Percentiles rank a stretch among this genome's conserved stretches.
Evolutionary conservation across 768 basidiomycete genomes (phyloP).

Genomic region (Scleroderma bovista): DNA sequence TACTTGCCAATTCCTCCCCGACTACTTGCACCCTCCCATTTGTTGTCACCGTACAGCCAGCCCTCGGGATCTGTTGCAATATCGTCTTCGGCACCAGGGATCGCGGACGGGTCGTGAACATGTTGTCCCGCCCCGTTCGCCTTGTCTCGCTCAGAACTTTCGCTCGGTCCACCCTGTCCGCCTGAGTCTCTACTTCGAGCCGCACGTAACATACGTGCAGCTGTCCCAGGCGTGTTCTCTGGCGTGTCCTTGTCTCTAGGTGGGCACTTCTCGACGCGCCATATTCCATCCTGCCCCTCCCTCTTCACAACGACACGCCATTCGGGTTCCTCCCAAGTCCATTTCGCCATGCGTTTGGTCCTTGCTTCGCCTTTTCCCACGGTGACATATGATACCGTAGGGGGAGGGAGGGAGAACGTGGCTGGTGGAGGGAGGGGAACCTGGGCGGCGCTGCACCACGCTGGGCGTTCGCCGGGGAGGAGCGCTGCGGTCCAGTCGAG

Average conservation of each 20-base stretch:
- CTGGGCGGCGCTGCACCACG: constrained; percentile 67
- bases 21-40: constrained; percentile 76
- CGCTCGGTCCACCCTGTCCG: constrained; percentile 9
- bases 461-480: constrained; percentile 83
- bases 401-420: constrained; percentile 60
- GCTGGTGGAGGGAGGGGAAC: constrained; percentile 63
- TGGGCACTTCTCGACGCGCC: constrained; percentile 57
- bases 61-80: constrained; percentile 76
- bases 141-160: constrained; percentile 20
- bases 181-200: constrained; percentile 40
- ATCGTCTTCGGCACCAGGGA: constrained; percentile 41
- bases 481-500: constrained; percentile 94
- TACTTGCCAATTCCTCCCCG: constrained; percentile 91
- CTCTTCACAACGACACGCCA: constrained; percentile 71
- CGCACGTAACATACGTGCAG: constrained; percentile 47
- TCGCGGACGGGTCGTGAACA: constrained; percentile 23
- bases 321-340: constrained; percentile 90
- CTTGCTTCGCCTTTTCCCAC: constrained; percentile 38
- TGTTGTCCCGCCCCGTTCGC: constrained; percentile 18
- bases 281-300: constrained; percentile 46
- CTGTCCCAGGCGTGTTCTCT: constrained; percentile 38
- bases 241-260: constrained; percentile 38
- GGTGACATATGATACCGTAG: constrained; percentile 52
- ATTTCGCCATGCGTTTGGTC: constrained; percentile 70
- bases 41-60: constrained; percentile 94